These are phyloP conservation scores for Pichia nakasei DNA, from an alignment of 805 yeast genomes.

Conservation along the genomic window DNA sequence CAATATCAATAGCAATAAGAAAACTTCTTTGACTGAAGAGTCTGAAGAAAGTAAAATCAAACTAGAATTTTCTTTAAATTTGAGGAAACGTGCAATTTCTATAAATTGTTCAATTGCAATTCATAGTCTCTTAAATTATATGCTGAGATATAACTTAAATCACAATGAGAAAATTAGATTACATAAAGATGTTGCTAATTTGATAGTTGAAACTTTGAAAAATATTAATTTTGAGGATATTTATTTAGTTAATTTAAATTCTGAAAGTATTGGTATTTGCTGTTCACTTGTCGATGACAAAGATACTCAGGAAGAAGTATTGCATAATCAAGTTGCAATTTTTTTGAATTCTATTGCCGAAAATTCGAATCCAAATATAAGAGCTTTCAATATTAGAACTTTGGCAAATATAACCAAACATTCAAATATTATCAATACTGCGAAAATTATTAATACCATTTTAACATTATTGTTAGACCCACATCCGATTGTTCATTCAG, in stretches of 20 bases:
- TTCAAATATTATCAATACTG: slow-evolving; percentile 27
- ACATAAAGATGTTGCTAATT: slow-evolving; percentile 14
- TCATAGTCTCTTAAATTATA: slow-evolving; percentile 37
- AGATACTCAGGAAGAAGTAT: slow-evolving; percentile 15
- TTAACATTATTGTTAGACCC: slow-evolving; percentile 64
- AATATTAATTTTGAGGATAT: slow-evolving; percentile 17
- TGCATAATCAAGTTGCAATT: slow-evolving; percentile 38
- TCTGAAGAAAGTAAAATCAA: slow-evolving; percentile 8
- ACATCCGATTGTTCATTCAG: slow-evolving; percentile 73
- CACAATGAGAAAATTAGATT: slow-evolving; percentile 12
- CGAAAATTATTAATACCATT: slow-evolving; percentile 46
- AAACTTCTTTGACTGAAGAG: background rate
- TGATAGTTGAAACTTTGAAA: slow-evolving; percentile 24
- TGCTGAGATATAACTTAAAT: slow-evolving; percentile 17
- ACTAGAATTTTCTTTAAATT: slow-evolving; percentile 8
- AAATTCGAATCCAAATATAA: slow-evolving; percentile 51
- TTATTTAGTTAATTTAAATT: slow-evolving; percentile 19
- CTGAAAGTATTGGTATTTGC: slow-evolving; percentile 26
- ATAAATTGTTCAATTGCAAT: slow-evolving; percentile 60
- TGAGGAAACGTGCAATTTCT: slow-evolving; percentile 38
- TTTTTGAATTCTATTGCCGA: slow-evolving; percentile 58
- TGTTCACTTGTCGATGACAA: slow-evolving; percentile 18
- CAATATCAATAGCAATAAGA: background rate
- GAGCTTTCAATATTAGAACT: slow-evolving; percentile 49
- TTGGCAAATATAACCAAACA: slow-evolving; percentile 26